Evolutionary conservation across 345 rosid genomes (phyloP).

Genomic region (Ailanthus altissimus): DNA sequence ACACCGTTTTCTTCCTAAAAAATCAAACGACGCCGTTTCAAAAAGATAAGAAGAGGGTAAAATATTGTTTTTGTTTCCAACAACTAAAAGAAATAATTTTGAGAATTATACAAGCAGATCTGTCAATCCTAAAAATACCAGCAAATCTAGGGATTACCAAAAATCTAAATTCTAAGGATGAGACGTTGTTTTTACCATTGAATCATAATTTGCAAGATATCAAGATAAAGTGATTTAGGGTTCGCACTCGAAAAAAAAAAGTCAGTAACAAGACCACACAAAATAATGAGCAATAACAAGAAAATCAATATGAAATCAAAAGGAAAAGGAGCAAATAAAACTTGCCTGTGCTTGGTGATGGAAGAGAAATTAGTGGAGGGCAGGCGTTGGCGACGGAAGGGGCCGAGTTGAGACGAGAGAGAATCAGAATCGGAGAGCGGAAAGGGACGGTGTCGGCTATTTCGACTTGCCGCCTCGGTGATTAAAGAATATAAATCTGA

Average conservation of each 20-base stretch:
- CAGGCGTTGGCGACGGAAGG: not conserved
- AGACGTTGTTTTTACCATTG: not conserved
- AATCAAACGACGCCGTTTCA: not conserved
- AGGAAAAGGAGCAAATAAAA: not conserved
- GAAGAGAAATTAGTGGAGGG: not conserved
- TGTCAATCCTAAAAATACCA: not conserved
- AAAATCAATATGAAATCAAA: not conserved
- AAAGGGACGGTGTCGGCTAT: not conserved
- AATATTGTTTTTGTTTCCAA: not conserved
- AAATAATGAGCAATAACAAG: not conserved
- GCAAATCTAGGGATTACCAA: not conserved
- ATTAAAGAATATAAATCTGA: too few relatives aligned
- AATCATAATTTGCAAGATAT: not conserved
- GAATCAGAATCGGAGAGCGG: not conserved
- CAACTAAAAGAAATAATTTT: not conserved
- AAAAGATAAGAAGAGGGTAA: not conserved
- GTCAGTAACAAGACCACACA: not conserved
- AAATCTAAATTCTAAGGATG: not conserved
- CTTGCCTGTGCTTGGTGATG: not conserved
- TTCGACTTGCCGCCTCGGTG: too few relatives aligned
- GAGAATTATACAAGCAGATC: not conserved
- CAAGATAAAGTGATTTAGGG: not conserved
- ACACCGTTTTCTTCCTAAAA: not conserved
- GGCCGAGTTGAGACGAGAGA: not conserved
- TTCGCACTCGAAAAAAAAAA: not conserved